phyloP scores from a whole-genome alignment of 768 basidiomycete species.

The Dendrothele bispora region DNA sequence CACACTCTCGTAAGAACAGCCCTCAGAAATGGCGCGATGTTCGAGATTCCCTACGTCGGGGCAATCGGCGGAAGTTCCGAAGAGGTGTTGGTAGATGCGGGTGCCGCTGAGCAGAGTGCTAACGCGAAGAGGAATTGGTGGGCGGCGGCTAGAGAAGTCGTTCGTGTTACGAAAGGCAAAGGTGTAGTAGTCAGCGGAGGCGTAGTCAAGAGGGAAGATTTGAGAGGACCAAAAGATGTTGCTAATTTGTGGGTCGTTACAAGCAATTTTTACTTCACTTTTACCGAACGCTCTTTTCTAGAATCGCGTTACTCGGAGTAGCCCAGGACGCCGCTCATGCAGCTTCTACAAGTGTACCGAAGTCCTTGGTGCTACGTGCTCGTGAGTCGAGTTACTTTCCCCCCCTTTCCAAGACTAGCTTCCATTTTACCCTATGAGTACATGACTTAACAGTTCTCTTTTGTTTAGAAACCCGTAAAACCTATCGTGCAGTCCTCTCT shows the following conservation, averaged over 20 bases:
- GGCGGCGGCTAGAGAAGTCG: slow-evolving; percentile 74
- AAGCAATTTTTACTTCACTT: too few species aligned
- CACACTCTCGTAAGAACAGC: slow-evolving; percentile 83
- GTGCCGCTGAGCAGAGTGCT: slow-evolving; percentile 49
- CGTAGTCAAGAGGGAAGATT: slow-evolving; percentile 55
- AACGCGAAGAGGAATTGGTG: slow-evolving; percentile 81
- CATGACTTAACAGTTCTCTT: background rate
- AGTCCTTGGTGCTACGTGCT: slow-evolving; percentile 69
- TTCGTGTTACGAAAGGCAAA: slow-evolving; percentile 79
- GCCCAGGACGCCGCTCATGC: slow-evolving; percentile 69
- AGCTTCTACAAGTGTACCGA: slow-evolving; percentile 57
- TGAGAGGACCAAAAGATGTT: slow-evolving; percentile 72
- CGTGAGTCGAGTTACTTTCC: slow-evolving; percentile 59
- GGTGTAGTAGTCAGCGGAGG: slow-evolving; percentile 74
- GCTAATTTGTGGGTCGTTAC: slow-evolving; percentile 72
- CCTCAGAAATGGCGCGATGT: slow-evolving; percentile 77
- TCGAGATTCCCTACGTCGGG: slow-evolving; percentile 79
- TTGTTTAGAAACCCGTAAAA: slow-evolving; percentile 70
- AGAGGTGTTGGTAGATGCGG: slow-evolving; percentile 39
- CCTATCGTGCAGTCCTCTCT: slow-evolving; percentile 77
- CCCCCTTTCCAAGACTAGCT: too few species aligned
- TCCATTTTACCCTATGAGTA: background rate
- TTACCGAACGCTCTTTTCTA: slow-evolving; percentile 22
- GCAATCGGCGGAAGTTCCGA: slow-evolving; percentile 67
- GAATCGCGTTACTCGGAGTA: slow-evolving; percentile 66